phyloP scores from a whole-genome alignment of 148 eudicot genomes.

The Rhododendron griersonianum region DNA sequence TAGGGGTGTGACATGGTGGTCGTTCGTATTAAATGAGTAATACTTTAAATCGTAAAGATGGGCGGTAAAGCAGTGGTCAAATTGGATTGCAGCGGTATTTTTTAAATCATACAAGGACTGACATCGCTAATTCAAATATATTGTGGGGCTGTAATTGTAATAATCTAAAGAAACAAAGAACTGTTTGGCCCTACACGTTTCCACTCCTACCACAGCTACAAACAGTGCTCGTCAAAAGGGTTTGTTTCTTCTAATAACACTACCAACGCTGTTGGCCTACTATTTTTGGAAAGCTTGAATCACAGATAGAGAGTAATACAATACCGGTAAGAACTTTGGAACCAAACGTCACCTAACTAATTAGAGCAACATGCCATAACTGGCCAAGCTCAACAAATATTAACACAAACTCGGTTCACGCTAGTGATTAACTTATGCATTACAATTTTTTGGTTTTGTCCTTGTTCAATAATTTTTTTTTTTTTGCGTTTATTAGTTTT shows the following conservation, averaged over 20 bases:
- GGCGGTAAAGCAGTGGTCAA: background rate
- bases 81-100: background rate
- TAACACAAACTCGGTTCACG: too few relatives aligned
- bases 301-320: background rate
- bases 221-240: background rate
- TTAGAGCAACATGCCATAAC: background rate
- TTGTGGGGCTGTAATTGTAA: background rate
- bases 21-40: background rate
- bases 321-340: background rate
- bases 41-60: background rate
- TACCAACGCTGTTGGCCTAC: background rate
- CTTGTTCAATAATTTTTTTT: too few relatives aligned
- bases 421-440: too few relatives aligned
- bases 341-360: background rate
- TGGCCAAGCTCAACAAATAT: background rate
- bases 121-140: background rate
- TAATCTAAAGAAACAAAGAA: background rate
- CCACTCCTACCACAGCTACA: background rate
- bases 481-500: too few relatives aligned
- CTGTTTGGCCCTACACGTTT: background rate
- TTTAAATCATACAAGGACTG: background rate
- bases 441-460: too few relatives aligned
- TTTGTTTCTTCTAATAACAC: conserved; percentile 2
- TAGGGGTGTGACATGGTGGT: background rate
- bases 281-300: background rate